Evolutionary conservation across 2,329 filamentous ascomycete species (phyloP), one percentile per base, ranked within the genome.

Genomic region (Claviceps spartinae): DNA sequence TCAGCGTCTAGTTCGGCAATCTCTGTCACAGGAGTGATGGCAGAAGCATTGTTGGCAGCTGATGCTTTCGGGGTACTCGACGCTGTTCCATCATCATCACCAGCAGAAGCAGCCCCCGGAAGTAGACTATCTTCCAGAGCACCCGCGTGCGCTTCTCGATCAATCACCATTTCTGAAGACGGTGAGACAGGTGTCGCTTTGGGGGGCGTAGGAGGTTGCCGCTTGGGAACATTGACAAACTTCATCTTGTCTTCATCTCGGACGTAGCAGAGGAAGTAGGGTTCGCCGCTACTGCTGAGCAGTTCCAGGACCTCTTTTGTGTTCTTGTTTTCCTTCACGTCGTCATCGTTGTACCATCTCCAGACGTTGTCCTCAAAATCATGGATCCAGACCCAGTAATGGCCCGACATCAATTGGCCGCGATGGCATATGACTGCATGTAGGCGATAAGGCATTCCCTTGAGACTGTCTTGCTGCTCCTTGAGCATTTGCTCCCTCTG

Each of bases 331-430:
- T 86, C 81, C 2, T 79, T 83, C 24, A 98, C 89, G 16, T 76
- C 77, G 51, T 85, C 84, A 62, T 98, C 93, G 64, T 98, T 98
- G 73, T 96, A 98, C 62, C 87, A 88, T 53, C 89, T 83, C 90
- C 93, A 98, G 20, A 90, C 73, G 43, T 80, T 78, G 47, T 81
- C 78, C 57, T 83, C 78, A 65, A 95, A 95, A 69, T 97, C 93
- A 62, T 83, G 86, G 57, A 98, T 94, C 77, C 90, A 96, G 45
- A 96, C 88, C 84, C 88, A 96, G 69, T 97, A 98, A 67, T 98
- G 93, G 0, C 93, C 93, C 46, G 83, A 83, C 45, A 75, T 77
- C 42, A 83, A 76, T 59, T 75, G 73, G 36, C 87, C 87, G 20
- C 85, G 83, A 65, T 98, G 93, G 60, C 95, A 91, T 62, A 98